Conservation (phyloP, 176 grass and related monocot species). For the Cymbopogon citratus region DNA sequence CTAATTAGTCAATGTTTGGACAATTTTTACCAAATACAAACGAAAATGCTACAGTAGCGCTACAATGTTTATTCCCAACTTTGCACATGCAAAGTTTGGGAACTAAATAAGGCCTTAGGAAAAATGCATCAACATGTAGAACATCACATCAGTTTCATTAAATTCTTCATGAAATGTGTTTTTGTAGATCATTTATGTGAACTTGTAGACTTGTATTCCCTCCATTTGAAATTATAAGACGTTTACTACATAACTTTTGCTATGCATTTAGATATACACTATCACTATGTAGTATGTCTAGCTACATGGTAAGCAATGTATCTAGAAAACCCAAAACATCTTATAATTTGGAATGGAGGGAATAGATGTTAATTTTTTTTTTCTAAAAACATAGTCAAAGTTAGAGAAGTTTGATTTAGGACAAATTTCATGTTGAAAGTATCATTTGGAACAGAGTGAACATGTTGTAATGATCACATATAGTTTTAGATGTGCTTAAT, state of each 20-base stretch:
- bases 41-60: no score
- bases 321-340: background rate
- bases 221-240: background rate
- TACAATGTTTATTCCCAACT: no score
- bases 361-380: background rate
- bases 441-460: background rate
- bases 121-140: background rate
- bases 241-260: background rate
- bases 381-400: background rate
- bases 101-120: no score
- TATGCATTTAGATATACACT: background rate
- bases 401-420: background rate
- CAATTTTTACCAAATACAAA: no score
- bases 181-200: background rate
- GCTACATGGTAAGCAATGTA: background rate
- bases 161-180: background rate
- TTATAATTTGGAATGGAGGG: background rate
- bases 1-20: no score
- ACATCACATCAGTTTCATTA: background rate
- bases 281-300: background rate
- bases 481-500: background rate
- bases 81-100: no score
- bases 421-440: background rate
- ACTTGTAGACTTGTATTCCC: background rate
- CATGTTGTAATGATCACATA: background rate